Evolutionary conservation across 805 yeast genomes (phyloP), one percentile per base, ranked within the genome.

Genomic region (Saturnispora hagleri): DNA sequence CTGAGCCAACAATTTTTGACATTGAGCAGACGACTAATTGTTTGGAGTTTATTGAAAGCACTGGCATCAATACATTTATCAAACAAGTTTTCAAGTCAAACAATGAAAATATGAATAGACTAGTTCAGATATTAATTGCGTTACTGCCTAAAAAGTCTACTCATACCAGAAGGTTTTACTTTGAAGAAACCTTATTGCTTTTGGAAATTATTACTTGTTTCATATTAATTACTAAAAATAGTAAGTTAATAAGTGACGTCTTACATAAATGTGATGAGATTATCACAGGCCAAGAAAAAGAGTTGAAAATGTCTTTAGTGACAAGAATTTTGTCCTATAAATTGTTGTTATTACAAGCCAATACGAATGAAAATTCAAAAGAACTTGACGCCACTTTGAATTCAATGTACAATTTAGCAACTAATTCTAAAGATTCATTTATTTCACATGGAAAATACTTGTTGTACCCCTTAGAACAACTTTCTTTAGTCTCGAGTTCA

Each of bases 1-100:
- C 85, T 0, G 98, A 91, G 65, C 99, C 99, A 12, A 79, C 95
- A 2, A 95, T 87, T 52, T 96, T 88, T 61, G 97, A 91, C 59
- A 84, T 93, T 47, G 96, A 89, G 56, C 78, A 87, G 5, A 87
- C 98, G 0, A 66, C 85, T 13, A 82, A 89, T 5, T 86, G 97
- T 0, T 69, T 84, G 43, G 96, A 90, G 58, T 91, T 97, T 63
- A 74, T 91, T 48, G 79, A 79, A 49, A 80, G 91, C 0, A 81
- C 93, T 55, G 77, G 78, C 47, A 69, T 89, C 5, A 66, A 75
- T 4, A 71, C 73, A 1, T 69, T 89, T 1, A 75, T 89, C 54
- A 76, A 74, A 46, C 73, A 73, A 20, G 72, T 82, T 9, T 70
- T 77, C 46, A 67, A 62, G 47, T 44, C 51, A 4, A 64, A 62